These are phyloP conservation scores for Entrophospora sp. DNA, from an alignment of 192 early-diverging fungal species.

Conservation along the genomic window DNA sequence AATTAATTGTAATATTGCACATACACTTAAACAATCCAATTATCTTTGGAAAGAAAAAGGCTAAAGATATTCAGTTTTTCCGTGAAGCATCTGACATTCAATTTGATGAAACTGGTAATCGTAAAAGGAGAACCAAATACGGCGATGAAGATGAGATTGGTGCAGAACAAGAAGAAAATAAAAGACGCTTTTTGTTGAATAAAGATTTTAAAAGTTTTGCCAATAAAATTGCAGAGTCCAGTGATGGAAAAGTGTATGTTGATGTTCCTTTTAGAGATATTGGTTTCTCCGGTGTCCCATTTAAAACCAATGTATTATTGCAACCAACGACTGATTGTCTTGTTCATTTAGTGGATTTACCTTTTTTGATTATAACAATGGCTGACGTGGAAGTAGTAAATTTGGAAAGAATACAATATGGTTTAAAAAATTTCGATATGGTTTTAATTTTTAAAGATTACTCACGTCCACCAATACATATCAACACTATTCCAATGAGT, in stretches of 20 bases:
- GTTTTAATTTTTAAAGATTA: slow-evolving; percentile 98
- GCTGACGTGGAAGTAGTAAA: slow-evolving; percentile 91
- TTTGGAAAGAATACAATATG: slow-evolving; percentile 94
- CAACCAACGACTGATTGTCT: slow-evolving; percentile 95
- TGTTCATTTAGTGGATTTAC: slow-evolving; percentile 91
- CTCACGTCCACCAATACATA: slow-evolving; percentile 76
- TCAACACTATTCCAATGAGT: slow-evolving; percentile 90
- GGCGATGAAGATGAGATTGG: slow-evolving; percentile 98
- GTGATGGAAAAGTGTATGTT: slow-evolving; percentile 73
- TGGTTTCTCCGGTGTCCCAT: slow-evolving; percentile 90
- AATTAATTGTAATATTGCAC: slow-evolving; percentile 92
- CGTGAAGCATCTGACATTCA: slow-evolving; percentile 89
- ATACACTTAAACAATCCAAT: slow-evolving; percentile 94
- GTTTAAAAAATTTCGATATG: slow-evolving; percentile 97
- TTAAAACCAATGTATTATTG: slow-evolving; percentile 82
- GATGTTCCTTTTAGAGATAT: slow-evolving; percentile 91
- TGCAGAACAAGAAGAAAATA: slow-evolving; percentile 90
- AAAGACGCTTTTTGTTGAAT: slow-evolving; percentile 76
- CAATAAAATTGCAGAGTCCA: slow-evolving; percentile 76
- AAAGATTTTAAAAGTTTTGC: slow-evolving; percentile 91
- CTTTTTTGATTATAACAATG: slow-evolving; percentile 84
- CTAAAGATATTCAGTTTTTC: slow-evolving; percentile 97
- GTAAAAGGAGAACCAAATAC: slow-evolving; percentile 72
- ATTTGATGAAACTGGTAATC: slow-evolving; percentile 96
- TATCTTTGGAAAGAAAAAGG: slow-evolving; percentile 98